phyloP scores from a whole-genome alignment of 768 basidiomycete species.

The Collybiopsis luxurians region DNA sequence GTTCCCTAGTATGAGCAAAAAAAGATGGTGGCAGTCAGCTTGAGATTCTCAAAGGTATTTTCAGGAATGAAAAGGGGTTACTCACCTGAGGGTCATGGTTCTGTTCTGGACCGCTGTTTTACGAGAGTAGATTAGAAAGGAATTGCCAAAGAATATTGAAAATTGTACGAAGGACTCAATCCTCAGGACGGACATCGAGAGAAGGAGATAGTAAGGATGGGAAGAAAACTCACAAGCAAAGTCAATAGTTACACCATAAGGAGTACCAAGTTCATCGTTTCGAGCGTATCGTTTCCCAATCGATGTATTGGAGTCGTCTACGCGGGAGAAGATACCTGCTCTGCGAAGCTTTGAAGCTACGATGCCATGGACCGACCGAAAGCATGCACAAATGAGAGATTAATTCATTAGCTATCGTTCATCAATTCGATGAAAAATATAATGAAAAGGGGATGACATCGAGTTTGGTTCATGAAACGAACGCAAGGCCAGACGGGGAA shows the following conservation, averaged over 20 bases:
- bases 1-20: constrained; percentile 57
- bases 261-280: constrained; percentile 98
- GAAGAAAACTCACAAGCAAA: constrained; percentile 32
- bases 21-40: not conserved
- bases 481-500: constrained; percentile 5
- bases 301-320: constrained; percentile 92
- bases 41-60: not conserved
- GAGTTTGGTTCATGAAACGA: constrained; percentile 3
- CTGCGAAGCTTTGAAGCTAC: constrained; percentile 83
- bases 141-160: no score
- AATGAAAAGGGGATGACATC: not conserved
- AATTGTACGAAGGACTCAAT: no score
- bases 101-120: constrained; percentile 79
- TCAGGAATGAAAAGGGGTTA: constrained; percentile 13
- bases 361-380: constrained; percentile 17
- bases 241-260: constrained; percentile 78
- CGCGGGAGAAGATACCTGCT: constrained; percentile 87
- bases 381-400: no score
- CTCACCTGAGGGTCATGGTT: constrained; percentile 92
- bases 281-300: constrained; percentile 97
- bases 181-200: no score
- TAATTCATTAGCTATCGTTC: no score
- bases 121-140: not conserved
- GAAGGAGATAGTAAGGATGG: not conserved
- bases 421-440: not conserved